Base-by-base conservation (phyloP, 1,284 basidiomycete species). In the Pseudozyma tsukubaensis region DNA sequence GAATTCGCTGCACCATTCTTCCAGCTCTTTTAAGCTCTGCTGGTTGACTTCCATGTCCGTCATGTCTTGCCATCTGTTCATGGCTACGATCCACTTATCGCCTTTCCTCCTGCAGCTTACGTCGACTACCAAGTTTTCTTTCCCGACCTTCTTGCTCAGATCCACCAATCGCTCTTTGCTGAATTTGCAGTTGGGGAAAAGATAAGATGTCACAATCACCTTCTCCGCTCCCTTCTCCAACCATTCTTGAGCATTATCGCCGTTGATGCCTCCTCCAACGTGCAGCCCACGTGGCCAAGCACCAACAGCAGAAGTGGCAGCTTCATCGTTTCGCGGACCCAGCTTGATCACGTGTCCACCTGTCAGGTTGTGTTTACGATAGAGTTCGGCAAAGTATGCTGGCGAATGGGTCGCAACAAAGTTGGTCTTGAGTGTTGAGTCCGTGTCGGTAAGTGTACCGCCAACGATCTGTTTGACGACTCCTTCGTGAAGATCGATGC, bases 271-370 rank as follows among this genome's bases (percentile, higher is more conserved):
- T 1, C 97, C 97, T 2, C 97, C 97, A 47, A 99, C 88, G 84
- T 99, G 97, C 44, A 99, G 86, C 6, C 89, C 91, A 13, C 88
- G 91, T 89, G 78, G 64, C 97, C 97, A 99, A 21, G 92, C 90
- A 11, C 85, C 83, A 13, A 98, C 87, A 1, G 95, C 95, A 61
- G 92, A 90, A 67, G 86, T 88, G 7, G 97, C 96, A 10, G 95
- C 94, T 11, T 87, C 88, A 72, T 97, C 94, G 79, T 99, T 99
- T 2, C 86, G 85, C 1, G 91, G 90, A 4, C 97, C 97, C 8
- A 99, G 90, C 86, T 97, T 99, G 81, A 99, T 98, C 37, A 99
- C 90, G 88, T 99, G 97, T 0, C 94, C 95, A 0, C 96, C 97
- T 42, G 86, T 87, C 1, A 99, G 88, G 21, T 87, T 85, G 78